Evolutionary conservation across 306 rosid species (phyloP), one percentile per base, ranked within the genome.

Genomic region (Crotalaria pallida): DNA sequence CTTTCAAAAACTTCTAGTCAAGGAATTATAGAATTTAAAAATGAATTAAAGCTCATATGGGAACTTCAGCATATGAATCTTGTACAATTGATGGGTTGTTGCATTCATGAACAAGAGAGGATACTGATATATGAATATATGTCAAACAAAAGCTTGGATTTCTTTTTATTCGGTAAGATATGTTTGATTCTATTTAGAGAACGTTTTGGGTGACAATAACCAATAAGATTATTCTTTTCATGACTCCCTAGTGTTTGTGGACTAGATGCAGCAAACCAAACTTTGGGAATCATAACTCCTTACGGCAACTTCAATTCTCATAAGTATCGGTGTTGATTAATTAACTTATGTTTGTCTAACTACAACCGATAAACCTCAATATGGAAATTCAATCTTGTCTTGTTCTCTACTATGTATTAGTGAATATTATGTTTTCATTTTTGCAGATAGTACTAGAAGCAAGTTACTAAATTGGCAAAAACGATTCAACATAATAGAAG

Each of bases 31-130:
- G 74, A 78, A 52, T 71, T 77, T 15, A 57, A 47, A 24, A 78
- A 64, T 56, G 82, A 77, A 15, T 5, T 77, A 2, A 17, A 4
- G 17, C 45, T 74, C 1, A 64, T 60, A 43, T 58, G 24, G 41
- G 65, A 52, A 47, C 58, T 79, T 12, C 79, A 79, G 1, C 79
- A 67, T 41, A 56, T 10, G n/a, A 60, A 79, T 79, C 67, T 73
- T 4, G 71, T 67, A 18, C 68, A 43, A 1, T 31, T 79, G 16
- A 11, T 67, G 4, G 76, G 79, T 7, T 65, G 52, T 1, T 72
- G 51, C 49, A 36, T 72, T 5, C 34, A 79, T 48, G 31, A 38
- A 17, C 3, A 33, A 0, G 55, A 59, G 18, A 43, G 44, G 65
- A 44, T 53, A 26, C 9, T 74, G 6, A 15, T 74, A 6, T 64